These are phyloP conservation scores for Candida nemodendra DNA, from an alignment of 805 yeast species.

Conservation along the genomic window DNA sequence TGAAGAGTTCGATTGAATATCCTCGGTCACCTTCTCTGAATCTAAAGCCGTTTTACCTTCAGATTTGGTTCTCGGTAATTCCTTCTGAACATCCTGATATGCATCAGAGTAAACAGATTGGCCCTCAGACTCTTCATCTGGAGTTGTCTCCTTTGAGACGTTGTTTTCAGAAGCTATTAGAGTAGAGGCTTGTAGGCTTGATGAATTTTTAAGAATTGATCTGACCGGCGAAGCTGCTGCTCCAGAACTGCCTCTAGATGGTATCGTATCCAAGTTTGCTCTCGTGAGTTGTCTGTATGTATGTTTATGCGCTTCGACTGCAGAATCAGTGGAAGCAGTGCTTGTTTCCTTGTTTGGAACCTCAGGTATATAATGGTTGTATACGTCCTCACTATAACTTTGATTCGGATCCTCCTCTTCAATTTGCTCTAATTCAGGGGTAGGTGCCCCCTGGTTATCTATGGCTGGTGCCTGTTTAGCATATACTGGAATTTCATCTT, in stretches of 20 bases:
- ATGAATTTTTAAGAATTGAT: conserved; percentile 19
- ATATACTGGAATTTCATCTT: conserved; percentile 5
- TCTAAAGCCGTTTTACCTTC: conserved; percentile 3
- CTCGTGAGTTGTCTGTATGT: conserved; percentile 19
- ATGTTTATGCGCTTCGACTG: conserved; percentile 10
- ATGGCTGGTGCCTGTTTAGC: not conserved
- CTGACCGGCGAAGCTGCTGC: conserved; percentile 19
- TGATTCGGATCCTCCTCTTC: conserved; percentile 18
- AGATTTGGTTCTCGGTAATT: not conserved
- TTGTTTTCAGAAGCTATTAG: not conserved
- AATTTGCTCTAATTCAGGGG: conserved; percentile 25
- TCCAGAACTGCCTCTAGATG: not conserved
- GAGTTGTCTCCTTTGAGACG: conserved; percentile 1
- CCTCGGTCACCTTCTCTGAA: conserved; percentile 27
- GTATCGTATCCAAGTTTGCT: conserved; percentile 6
- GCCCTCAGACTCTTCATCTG: conserved; percentile 18
- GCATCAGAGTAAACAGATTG: conserved; percentile 29
- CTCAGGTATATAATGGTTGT: conserved; percentile 2
- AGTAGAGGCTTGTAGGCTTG: not conserved
- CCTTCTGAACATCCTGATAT: conserved; percentile 14
- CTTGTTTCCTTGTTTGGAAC: not conserved
- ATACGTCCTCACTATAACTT: conserved; percentile 9
- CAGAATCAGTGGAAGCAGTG: not conserved
- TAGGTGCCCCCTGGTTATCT: not conserved
- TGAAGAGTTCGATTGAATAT: conserved; percentile 17